Evolutionary conservation across 139 green algal species (phyloP).

Genomic region (Ulvella scutata): DNA sequence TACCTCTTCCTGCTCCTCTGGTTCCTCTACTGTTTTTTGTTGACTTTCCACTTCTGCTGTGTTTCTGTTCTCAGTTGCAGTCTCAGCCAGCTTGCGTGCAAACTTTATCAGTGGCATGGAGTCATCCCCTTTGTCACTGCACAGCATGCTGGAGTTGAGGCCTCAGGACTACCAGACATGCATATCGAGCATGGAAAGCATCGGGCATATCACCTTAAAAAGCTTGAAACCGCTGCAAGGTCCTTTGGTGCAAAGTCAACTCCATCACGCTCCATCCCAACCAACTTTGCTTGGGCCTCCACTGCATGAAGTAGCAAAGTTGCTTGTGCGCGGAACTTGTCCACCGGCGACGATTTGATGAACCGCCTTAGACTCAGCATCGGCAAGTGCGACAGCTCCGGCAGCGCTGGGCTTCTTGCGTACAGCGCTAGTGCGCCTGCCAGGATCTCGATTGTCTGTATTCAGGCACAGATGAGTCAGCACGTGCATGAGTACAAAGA

Average conservation of each 20-base stretch:
- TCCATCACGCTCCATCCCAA: slow-evolving; percentile 38
- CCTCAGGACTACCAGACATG: background rate
- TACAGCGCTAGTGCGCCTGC: slow-evolving; percentile 63
- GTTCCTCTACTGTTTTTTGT: too few species aligned
- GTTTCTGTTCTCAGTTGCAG: too few species aligned
- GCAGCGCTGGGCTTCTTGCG: slow-evolving; percentile 62
- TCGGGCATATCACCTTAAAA: background rate
- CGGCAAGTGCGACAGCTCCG: slow-evolving; percentile 68
- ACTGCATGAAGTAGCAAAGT: slow-evolving; percentile 40
- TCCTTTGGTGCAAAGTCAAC: slow-evolving; percentile 69
- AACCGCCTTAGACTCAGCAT: slow-evolving; percentile 56
- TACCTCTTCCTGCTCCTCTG: too few species aligned
- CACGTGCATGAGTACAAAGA: background rate
- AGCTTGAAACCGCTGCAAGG: background rate
- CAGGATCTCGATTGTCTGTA: slow-evolving; percentile 60
- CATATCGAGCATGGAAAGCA: background rate
- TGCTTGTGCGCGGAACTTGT: slow-evolving; percentile 45
- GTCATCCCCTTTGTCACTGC: background rate
- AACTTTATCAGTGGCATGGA: background rate
- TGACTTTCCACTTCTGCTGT: too few species aligned
- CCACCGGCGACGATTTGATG: slow-evolving; percentile 49
- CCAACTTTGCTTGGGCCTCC: slow-evolving; percentile 39
- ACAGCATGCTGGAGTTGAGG: background rate
- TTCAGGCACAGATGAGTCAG: background rate
- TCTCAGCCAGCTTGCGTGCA: too few species aligned